Conservation (phyloP, 2,329 filamentous ascomycete genomes). For the Remersonia thermophila region DNA sequence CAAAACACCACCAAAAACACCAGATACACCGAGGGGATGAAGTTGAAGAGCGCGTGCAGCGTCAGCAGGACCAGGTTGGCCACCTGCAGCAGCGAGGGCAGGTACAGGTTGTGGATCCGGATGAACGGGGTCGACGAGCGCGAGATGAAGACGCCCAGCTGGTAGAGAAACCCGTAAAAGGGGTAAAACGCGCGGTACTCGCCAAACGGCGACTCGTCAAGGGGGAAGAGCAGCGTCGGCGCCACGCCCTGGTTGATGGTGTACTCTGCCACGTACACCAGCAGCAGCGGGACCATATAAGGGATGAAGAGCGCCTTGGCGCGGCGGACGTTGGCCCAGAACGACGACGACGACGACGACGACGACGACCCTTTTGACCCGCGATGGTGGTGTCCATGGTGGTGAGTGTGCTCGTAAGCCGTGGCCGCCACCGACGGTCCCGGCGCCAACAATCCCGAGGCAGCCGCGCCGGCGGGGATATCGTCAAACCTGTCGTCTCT, state of each 20-base stretch:
- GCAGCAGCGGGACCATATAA: slow-evolving; percentile 77
- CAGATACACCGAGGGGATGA: slow-evolving; percentile 77
- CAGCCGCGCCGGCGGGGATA: slow-evolving; percentile 28
- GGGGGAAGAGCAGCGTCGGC: slow-evolving; percentile 78
- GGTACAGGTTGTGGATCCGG: slow-evolving; percentile 67
- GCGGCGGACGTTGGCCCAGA: slow-evolving; percentile 48
- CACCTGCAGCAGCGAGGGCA: slow-evolving; percentile 71
- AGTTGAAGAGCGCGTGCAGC: slow-evolving; percentile 64
- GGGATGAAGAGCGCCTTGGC: slow-evolving; percentile 59
- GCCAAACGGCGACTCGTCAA: slow-evolving; percentile 61
- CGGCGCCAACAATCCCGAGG: slow-evolving; percentile 37
- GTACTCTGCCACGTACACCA: slow-evolving; percentile 94
- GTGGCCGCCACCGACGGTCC: slow-evolving; percentile 29
- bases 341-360: slow-evolving; percentile 20
- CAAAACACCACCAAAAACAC: slow-evolving; percentile 80
- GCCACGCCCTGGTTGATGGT: slow-evolving; percentile 93
- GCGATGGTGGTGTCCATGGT: neutral
- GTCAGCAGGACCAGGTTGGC: slow-evolving; percentile 63
- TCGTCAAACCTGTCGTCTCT: slow-evolving; percentile 22
- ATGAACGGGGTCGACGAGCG: slow-evolving; percentile 82
- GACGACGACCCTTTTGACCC: too few species aligned
- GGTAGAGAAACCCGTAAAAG: slow-evolving; percentile 88
- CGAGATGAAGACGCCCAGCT: slow-evolving; percentile 88
- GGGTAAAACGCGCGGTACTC: slow-evolving; percentile 85
- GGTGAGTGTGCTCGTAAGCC: slow-evolving; percentile 20